A percentile compares a stretch with the other conserved stretches of the same genome.
Evolutionary conservation across 352 stramenopile genomes (phyloP).

Genomic region (Albugo laibachii): DNA sequence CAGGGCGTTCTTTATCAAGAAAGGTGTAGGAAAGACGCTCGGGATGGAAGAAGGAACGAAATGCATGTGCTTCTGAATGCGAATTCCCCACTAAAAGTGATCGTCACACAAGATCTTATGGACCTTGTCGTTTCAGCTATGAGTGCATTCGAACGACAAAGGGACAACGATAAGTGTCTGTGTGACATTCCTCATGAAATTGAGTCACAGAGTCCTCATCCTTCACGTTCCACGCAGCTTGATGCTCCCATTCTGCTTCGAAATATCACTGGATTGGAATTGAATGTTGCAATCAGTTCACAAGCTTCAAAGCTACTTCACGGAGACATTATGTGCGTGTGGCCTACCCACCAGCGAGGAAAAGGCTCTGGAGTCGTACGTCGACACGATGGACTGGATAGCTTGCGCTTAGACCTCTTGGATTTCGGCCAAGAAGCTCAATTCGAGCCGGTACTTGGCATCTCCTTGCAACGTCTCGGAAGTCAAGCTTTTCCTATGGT

Average conservation of each 20-base stretch:
- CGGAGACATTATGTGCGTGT: too few relatives aligned
- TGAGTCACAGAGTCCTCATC: too few relatives aligned
- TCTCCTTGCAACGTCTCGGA: slow-evolving; percentile 62
- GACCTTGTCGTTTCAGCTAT: slow-evolving; percentile 57
- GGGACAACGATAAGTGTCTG: too few relatives aligned
- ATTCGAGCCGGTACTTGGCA: slow-evolving; percentile 55
- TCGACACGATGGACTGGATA: slow-evolving; percentile 39
- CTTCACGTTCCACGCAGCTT: too few relatives aligned
- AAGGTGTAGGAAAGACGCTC: background rate
- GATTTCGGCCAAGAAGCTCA: slow-evolving; percentile 10
- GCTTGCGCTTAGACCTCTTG: slow-evolving; percentile 36
- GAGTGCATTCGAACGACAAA: slow-evolving; percentile 40
- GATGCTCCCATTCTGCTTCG: slow-evolving; percentile 51
- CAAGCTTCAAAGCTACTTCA: too few relatives aligned
- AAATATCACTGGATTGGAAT: slow-evolving; percentile 48
- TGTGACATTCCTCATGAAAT: too few relatives aligned
- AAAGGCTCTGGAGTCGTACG: slow-evolving; percentile 44
- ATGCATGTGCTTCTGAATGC: slow-evolving; percentile 56
- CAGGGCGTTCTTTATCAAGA: slow-evolving; percentile 21
- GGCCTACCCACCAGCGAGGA: slow-evolving; percentile 20
- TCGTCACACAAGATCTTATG: slow-evolving; percentile 51
- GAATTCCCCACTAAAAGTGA: slow-evolving; percentile 48
- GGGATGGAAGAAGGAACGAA: slow-evolving; percentile 17
- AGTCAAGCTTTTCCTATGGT: slow-evolving; percentile 13
- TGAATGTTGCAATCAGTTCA: slow-evolving; percentile 4